These are phyloP conservation scores for Colletotrichum orchidophilum DNA, from an alignment of 2,329 filamentous ascomycete genomes.

Conservation along the genomic window DNA sequence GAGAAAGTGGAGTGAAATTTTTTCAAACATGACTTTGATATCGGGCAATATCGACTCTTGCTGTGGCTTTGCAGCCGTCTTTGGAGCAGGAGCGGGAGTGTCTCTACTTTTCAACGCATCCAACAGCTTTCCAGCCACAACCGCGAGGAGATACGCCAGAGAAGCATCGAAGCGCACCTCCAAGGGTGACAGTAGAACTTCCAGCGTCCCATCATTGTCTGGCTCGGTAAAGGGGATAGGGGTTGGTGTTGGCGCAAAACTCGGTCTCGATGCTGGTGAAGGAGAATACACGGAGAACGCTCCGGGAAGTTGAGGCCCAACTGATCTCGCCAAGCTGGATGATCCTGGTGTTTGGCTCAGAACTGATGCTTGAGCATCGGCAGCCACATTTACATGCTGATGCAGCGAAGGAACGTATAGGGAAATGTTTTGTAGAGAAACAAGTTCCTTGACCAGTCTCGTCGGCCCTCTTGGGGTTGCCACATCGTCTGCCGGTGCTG, in stretches of 20 bases:
- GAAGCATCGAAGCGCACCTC: slow-evolving; percentile 65
- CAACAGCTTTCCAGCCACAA: slow-evolving; percentile 59
- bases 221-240: slow-evolving; percentile 25
- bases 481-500: slow-evolving; percentile 47
- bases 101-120: slow-evolving; percentile 50
- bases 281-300: slow-evolving; percentile 64
- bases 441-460: slow-evolving; percentile 64
- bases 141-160: slow-evolving; percentile 63
- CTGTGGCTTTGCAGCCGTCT: slow-evolving; percentile 25
- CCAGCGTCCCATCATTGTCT: slow-evolving; percentile 48
- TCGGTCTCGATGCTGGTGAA: slow-evolving; percentile 18
- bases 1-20: slow-evolving; percentile 64
- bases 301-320: slow-evolving; percentile 65
- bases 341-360: slow-evolving; percentile 41
- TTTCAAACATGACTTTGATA: slow-evolving; percentile 56
- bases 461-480: slow-evolving; percentile 63
- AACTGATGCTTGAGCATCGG: slow-evolving; percentile 40
- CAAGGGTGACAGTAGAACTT: slow-evolving; percentile 62
- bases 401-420: slow-evolving; percentile 64
- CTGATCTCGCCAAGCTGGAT: slow-evolving; percentile 45
- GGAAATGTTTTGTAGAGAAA: slow-evolving; percentile 60
- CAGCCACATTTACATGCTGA: slow-evolving; percentile 51
- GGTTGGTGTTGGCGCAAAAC: slow-evolving; percentile 1
- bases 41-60: slow-evolving; percentile 41
- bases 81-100: slow-evolving; percentile 29